phyloP scores from a whole-genome alignment of 78 protist species.

The Dictyostelium intermedium region DNA sequence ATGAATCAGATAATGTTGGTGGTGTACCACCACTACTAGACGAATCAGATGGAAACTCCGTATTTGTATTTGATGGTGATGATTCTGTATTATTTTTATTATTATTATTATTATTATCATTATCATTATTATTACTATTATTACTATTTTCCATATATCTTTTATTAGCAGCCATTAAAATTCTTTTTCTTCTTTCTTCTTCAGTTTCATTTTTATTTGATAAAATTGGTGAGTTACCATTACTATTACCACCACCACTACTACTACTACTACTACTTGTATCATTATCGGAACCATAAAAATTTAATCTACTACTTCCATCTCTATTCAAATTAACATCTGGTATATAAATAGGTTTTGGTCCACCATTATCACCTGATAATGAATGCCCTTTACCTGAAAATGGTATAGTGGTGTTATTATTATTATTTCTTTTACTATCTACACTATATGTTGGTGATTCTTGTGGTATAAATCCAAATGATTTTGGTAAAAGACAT shows the following conservation, averaged over 20 bases:
- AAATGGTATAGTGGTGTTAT: neutral
- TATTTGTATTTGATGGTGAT: neutral
- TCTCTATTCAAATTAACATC: neutral
- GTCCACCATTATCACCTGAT: neutral
- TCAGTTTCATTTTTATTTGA: neutral
- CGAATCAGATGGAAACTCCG: neutral
- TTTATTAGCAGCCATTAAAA: neutral
- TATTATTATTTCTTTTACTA: neutral
- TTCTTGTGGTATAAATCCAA: neutral
- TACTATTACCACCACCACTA: neutral
- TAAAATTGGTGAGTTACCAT: neutral
- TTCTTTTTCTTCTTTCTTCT: constrained; percentile 7
- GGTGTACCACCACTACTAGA: neutral
- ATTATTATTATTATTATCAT: neutral
- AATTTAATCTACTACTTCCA: neutral
- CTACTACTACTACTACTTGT: neutral
- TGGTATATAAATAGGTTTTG: neutral
- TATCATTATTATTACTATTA: neutral
- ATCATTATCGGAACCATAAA: constrained; percentile 11
- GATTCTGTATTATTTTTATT: neutral
- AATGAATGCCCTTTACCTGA: neutral
- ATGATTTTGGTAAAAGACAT: constrained; percentile 31
- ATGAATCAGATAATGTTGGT: neutral
- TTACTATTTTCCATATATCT: neutral
- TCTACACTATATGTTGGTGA: neutral